phyloP scores from a whole-genome alignment of 1,284 basidiomycete genomes.

The Coniferiporia sulphurascens region DNA sequence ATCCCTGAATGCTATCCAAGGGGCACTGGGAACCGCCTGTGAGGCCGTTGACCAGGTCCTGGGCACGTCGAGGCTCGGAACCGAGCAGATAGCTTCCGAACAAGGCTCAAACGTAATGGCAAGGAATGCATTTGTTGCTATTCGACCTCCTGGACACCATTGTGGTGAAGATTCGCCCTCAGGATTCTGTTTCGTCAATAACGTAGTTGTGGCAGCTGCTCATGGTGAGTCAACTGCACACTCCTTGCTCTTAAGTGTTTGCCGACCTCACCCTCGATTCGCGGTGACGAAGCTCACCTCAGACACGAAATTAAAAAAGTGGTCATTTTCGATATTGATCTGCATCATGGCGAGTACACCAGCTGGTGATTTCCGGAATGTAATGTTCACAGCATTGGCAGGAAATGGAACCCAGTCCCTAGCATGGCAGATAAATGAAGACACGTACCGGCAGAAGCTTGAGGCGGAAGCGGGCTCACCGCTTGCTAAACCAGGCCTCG shows the following conservation, averaged over 20 bases:
- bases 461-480: constrained; percentile 40
- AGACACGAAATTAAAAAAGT: constrained; percentile 75
- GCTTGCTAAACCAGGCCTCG: constrained; percentile 45
- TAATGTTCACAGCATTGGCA: constrained; percentile 27
- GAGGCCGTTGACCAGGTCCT: constrained; percentile 77
- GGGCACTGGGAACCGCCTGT: constrained; percentile 75
- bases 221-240: constrained; percentile 54
- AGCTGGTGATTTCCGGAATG: not conserved
- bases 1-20: constrained; percentile 70
- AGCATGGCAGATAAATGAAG: constrained; percentile 88
- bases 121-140: constrained; percentile 71
- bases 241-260: not conserved
- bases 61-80: constrained; percentile 20
- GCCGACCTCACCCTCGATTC: not conserved
- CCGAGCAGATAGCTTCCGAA: not conserved
- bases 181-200: constrained; percentile 95
- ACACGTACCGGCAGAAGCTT: constrained; percentile 65
- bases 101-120: not conserved
- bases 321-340: constrained; percentile 89
- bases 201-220: constrained; percentile 85
- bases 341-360: constrained; percentile 72
- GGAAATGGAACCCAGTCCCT: constrained; percentile 94
- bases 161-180: constrained; percentile 85
- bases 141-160: constrained; percentile 89
- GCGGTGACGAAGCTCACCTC: constrained; percentile 58